These are phyloP conservation scores for Hymenoscyphus scutula DNA, from an alignment of 2,329 filamentous ascomycete species.

Conservation along the genomic window DNA sequence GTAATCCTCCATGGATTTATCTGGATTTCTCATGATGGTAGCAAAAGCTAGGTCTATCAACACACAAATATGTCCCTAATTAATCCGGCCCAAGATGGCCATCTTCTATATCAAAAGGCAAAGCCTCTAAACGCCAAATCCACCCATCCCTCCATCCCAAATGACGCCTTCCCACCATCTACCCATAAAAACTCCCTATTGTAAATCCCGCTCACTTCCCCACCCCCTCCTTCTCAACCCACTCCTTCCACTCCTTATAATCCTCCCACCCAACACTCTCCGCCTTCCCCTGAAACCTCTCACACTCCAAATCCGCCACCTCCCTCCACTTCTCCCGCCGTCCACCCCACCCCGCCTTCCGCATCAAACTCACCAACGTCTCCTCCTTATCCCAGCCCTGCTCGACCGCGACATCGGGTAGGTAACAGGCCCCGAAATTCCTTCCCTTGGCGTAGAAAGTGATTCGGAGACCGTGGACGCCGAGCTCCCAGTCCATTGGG, in stretches of 20 bases:
- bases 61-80: not conserved
- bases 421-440: slow-evolving; percentile 81
- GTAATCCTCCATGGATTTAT: not conserved
- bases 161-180: not conserved
- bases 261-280: slow-evolving; percentile 67
- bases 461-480: slow-evolving; percentile 82
- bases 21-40: not conserved
- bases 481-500: slow-evolving; percentile 81
- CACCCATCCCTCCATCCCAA: not conserved
- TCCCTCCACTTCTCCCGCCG: slow-evolving; percentile 66
- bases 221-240: slow-evolving; percentile 46
- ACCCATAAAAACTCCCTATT: not conserved
- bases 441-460: slow-evolving; percentile 73
- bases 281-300: slow-evolving; percentile 85
- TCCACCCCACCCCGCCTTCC: slow-evolving; percentile 90
- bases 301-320: slow-evolving; percentile 69
- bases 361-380: slow-evolving; percentile 83
- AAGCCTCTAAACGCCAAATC: slow-evolving; percentile 1
- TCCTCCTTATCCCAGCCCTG: slow-evolving; percentile 96
- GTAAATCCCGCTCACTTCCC: slow-evolving; percentile 9
- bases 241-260: slow-evolving; percentile 77
- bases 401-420: slow-evolving; percentile 87
- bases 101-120: slow-evolving; percentile 1
- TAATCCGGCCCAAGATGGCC: not conserved
- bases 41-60: not conserved